phyloP scores from a whole-genome alignment of 2,329 filamentous ascomycete genomes.

The Aspergillus viridinutans region DNA sequence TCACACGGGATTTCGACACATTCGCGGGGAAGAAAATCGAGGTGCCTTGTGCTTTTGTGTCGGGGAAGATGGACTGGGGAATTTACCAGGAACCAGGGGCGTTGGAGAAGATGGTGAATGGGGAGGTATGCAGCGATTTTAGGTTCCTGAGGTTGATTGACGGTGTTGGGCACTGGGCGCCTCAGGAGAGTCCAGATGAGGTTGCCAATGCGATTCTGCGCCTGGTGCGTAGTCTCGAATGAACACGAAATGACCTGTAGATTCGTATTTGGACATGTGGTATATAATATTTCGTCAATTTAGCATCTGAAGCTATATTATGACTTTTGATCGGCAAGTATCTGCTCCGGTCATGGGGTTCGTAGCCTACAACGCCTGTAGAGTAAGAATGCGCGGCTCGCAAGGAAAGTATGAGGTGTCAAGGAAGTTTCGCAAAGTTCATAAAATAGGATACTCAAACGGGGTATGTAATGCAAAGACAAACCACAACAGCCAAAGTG shows the following conservation, averaged over 20 bases:
- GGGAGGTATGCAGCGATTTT: conserved; percentile 51
- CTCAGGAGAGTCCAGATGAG: conserved; percentile 59
- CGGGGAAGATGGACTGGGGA: conserved; percentile 62
- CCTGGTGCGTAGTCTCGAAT: conserved; percentile 30
- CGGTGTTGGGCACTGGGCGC: conserved; percentile 65
- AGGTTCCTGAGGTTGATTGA: conserved; percentile 52
- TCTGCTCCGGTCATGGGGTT: neutral
- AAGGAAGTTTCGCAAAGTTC: neutral
- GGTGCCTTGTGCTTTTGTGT: conserved; percentile 59
- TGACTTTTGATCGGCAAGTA: neutral
- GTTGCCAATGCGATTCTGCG: conserved; percentile 46
- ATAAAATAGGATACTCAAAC: conserved; percentile 1
- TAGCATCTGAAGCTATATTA: neutral
- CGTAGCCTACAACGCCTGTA: neutral
- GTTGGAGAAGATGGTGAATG: conserved; percentile 51
- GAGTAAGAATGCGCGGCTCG: neutral
- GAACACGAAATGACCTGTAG: neutral
- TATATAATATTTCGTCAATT: neutral
- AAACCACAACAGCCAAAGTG: neutral
- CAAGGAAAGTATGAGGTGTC: neutral
- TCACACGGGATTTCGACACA: conserved; percentile 51
- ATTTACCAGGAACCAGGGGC: conserved; percentile 64
- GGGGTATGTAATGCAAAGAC: conserved; percentile 17
- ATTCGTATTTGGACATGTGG: too few relatives aligned
- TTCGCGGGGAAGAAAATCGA: conserved; percentile 60